These are phyloP conservation scores for Metschnikowia shivogae DNA, from an alignment of 805 yeast genomes.

Conservation along the genomic window DNA sequence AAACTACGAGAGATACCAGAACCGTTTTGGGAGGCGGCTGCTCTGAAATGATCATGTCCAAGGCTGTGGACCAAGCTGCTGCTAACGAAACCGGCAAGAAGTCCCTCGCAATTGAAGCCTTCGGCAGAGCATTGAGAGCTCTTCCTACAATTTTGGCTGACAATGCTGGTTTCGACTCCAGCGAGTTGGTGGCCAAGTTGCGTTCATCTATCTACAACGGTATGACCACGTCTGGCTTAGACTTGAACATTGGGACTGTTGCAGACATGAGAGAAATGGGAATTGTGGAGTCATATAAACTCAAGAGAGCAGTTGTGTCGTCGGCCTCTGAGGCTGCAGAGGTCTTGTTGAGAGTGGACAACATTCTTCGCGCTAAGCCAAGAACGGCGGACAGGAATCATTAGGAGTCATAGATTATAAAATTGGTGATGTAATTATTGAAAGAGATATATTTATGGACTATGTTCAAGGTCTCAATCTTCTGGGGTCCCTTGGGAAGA, in stretches of 20 bases:
- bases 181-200: conserved; percentile 85
- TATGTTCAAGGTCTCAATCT: conserved; percentile 72
- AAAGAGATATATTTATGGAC: background rate
- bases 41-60: conserved; percentile 86
- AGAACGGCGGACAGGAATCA: conserved; percentile 87
- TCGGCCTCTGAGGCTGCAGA: conserved; percentile 99
- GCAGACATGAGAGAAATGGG: conserved; percentile 95
- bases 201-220: conserved; percentile 92
- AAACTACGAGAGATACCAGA: conserved; percentile 88
- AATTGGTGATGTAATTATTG: background rate
- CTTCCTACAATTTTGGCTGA: conserved; percentile 94
- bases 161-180: conserved; percentile 94
- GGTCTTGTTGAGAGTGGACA: conserved; percentile 90
- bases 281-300: conserved; percentile 85
- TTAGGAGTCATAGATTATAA: conserved; percentile 15
- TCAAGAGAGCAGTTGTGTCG: conserved; percentile 89
- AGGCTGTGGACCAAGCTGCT: conserved; percentile 90
- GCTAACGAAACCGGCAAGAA: conserved; percentile 91
- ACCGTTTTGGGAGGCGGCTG: conserved; percentile 95
- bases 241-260: conserved; percentile 74
- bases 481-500: conserved; percentile 98
- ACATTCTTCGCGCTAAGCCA: conserved; percentile 94
- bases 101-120: conserved; percentile 90
- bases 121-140: conserved; percentile 90
- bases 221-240: conserved; percentile 85